Evolutionary conservation across 768 basidiomycete species (phyloP), one percentile per base, ranked within the genome.

Genomic region (Tylopilus vinaceipallidus): DNA sequence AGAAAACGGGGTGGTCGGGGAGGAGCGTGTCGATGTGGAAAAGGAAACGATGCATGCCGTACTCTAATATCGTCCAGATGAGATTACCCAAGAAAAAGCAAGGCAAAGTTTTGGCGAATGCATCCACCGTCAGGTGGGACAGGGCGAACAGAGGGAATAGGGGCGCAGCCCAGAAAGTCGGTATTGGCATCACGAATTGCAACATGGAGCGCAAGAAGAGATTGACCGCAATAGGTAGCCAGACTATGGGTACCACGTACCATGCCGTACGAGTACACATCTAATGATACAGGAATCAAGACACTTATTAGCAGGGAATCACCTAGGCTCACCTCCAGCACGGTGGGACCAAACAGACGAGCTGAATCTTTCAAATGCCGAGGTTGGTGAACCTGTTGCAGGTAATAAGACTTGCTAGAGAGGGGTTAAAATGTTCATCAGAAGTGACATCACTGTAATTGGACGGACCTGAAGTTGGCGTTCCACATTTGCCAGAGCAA

Each of bases 301-400:
- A 10, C 4, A 22, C 22, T n/a, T 10, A 6, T 17, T 12, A n/a
- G 11, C 12, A 23, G 11, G 7, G 11, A 9, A 29, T 36, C 20
- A 50, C 22, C 39, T 22, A 1, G 30, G 62, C 73, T 32, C 51
- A 85, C 88, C 80, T 99, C 95, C 27, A 97, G 82, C 49, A 84
- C 76, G 35, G 78, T 73, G 2, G 87, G 83, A 12, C 86, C 89
- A 65, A 99, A 98, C 51, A 99, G 73, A 56, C 91, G 83, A 2
- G 95, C 94, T 16, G 89, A 85, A 44, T 91, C 77, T 7, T 81
- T 69, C 45, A 95, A 69, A 67, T 95, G 95, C 36, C 97, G 81
- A 2, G 97, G 95, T 66, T 98, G 94, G 68, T 99, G 97, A 0
- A 99, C 91, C 68, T 99, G 97, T 60, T 91, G 81, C 42, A 99